phyloP scores from a whole-genome alignment of 2,329 filamentous ascomycete genomes.

The Fonsecaea pedrosoi region DNA sequence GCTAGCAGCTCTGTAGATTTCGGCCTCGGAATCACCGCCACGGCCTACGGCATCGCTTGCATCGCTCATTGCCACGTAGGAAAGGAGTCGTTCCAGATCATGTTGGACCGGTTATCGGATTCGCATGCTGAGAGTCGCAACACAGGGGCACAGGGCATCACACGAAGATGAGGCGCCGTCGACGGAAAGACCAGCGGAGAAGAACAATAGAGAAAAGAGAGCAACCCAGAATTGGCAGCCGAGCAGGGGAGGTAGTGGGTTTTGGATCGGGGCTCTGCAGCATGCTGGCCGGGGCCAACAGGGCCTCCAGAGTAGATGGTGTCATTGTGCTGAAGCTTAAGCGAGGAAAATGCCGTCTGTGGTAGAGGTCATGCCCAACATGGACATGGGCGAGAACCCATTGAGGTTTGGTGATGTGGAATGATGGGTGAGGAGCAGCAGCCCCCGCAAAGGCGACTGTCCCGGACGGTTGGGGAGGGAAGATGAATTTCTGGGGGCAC shows the following conservation, averaged over 20 bases:
- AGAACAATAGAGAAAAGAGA: not conserved
- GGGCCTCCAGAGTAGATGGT: slow-evolving; percentile 12
- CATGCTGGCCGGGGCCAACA: not conserved
- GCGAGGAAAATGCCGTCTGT: slow-evolving; percentile 11
- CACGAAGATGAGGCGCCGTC: not conserved
- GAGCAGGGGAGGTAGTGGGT: slow-evolving; percentile 3
- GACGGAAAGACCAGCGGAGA: not conserved
- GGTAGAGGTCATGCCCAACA: slow-evolving; percentile 11
- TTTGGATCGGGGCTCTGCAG: slow-evolving; percentile 11
- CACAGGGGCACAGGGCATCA: not conserved
- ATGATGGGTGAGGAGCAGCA: not conserved
- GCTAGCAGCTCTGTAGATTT: slow-evolving; percentile 19
- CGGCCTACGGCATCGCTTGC: slow-evolving; percentile 23
- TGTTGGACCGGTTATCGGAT: slow-evolving; percentile 1
- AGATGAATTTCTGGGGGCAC: not conserved
- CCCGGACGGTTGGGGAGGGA: not conserved
- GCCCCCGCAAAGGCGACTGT: not conserved
- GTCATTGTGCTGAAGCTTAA: not conserved
- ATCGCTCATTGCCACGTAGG: slow-evolving; percentile 27
- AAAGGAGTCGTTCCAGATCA: slow-evolving; percentile 4
- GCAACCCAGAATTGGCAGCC: not conserved
- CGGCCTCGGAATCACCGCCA: slow-evolving; percentile 1
- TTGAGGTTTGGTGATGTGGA: not conserved
- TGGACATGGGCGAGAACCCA: slow-evolving; percentile 1
- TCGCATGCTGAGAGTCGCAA: not conserved